phyloP scores from a whole-genome alignment of 768 basidiomycete genomes.

The Macrocybe gigantea region DNA sequence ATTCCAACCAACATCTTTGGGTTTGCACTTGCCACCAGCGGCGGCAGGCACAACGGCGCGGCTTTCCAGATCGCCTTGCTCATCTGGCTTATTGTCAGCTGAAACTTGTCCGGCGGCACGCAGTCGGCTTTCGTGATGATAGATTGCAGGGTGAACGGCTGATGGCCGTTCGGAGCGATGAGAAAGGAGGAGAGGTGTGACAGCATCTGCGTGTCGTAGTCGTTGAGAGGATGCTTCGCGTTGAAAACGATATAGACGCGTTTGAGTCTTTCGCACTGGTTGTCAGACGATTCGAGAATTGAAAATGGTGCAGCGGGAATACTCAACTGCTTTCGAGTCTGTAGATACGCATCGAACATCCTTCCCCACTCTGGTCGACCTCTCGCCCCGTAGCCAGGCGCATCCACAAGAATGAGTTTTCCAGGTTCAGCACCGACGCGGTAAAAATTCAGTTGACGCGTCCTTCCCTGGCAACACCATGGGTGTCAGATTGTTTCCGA shows the following conservation, averaged over 20 bases:
- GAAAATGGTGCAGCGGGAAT: not conserved
- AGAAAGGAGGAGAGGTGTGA: slow-evolving; percentile 38
- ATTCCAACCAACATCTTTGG: slow-evolving; percentile 51
- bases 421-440: slow-evolving; percentile 55
- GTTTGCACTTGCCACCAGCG: slow-evolving; percentile 51
- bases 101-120: slow-evolving; percentile 29
- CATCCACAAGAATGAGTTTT: slow-evolving; percentile 65
- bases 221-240: slow-evolving; percentile 55
- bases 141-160: slow-evolving; percentile 59
- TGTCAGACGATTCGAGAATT: not conserved
- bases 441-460: slow-evolving; percentile 67
- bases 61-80: slow-evolving; percentile 45
- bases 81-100: slow-evolving; percentile 33
- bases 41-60: slow-evolving; percentile 59
- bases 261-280: slow-evolving; percentile 41
- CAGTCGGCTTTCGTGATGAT: slow-evolving; percentile 69
- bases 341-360: slow-evolving; percentile 60
- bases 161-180: slow-evolving; percentile 27
- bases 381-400: slow-evolving; percentile 74
- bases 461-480: slow-evolving; percentile 49
- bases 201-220: slow-evolving; percentile 59
- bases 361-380: slow-evolving; percentile 74
- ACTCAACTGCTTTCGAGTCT: slow-evolving; percentile 55
- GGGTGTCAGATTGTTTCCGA: not conserved
- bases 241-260: slow-evolving; percentile 71